Evolutionary conservation across 768 basidiomycete genomes (phyloP), one percentile per base, ranked within the genome.

Genomic region (Asterophora lycoperdoides): DNA sequence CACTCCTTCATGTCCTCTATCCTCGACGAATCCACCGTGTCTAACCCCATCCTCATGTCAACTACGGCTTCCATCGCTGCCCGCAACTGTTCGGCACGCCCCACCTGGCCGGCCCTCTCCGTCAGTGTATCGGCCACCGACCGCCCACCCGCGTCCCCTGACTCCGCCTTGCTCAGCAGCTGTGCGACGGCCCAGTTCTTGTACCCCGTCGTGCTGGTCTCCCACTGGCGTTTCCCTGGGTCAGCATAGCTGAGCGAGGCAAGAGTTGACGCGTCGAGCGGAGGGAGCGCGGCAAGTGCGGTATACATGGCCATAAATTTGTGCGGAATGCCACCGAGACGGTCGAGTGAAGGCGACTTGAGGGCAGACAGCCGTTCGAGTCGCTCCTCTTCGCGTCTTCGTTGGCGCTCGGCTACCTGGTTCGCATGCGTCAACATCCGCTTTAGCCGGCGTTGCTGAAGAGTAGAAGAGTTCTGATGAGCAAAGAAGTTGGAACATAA

Each of bases 211-310:
- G 79, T 78, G 62, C 77, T 81, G 32, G 80, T 78, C 67, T 92
- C 88, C 89, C 90, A 93, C 8, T 76, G 76, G 34, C 82, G 77
- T 62, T 88, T 88, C 0, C 86, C 82, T 0, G 82, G 79, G 49
- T 82, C 78, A 3, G 72, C 57, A 19, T 73, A 65, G 29, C 71
- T 58, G 18, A 72, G 63, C 8, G 69, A 61, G 19, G 72, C 63
- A 7, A 75, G 57, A 3, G 71, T 67, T 3, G 63, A 58, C 5
- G 67, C 54, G 46, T 73, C 69, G 36, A 76, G 67, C 1, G 69
- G 58, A 2, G 83, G 77, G 5, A 87, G 71, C 0, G 74, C 66
- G 4, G 74, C 72, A n/a, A 77, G 68, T 6, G 68, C 64, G 7
- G 60, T 61, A 65, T 78, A 76, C 77, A 83, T 68, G 26, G 58